Evolutionary conservation across 2,329 filamentous ascomycete genomes (phyloP).

Genomic region (Aspergillus phoenicis): DNA sequence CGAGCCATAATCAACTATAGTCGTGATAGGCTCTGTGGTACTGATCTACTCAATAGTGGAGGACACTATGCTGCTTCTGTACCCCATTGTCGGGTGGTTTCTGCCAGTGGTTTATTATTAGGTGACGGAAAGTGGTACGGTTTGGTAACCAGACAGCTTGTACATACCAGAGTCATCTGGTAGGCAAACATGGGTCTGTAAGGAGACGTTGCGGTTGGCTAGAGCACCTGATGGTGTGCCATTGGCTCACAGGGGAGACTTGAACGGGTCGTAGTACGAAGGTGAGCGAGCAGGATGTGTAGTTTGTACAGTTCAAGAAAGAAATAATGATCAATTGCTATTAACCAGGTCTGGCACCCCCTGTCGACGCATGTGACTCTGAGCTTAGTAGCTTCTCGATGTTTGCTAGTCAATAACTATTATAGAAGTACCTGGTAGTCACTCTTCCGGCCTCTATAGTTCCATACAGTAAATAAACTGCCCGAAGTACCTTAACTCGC

Average conservation of each 20-base stretch:
- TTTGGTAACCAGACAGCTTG: background rate
- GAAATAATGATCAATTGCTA: background rate
- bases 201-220: background rate
- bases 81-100: background rate
- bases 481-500: background rate
- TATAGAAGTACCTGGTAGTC: background rate
- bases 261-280: too few relatives aligned
- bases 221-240: background rate
- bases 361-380: background rate
- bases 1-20: background rate
- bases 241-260: background rate
- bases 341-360: background rate
- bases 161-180: background rate
- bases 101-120: background rate
- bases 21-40: background rate
- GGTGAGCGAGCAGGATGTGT: too few relatives aligned
- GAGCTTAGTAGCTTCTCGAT: background rate
- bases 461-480: background rate
- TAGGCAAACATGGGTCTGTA: background rate
- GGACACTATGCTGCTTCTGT: background rate
- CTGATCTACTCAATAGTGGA: background rate
- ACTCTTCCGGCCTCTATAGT: background rate
- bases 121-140: background rate
- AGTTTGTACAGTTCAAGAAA: too few relatives aligned
- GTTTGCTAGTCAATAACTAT: too few relatives aligned